Evolutionary conservation across 148 eudicot species (phyloP).

Genomic region (Dianthus caryophyllus): DNA sequence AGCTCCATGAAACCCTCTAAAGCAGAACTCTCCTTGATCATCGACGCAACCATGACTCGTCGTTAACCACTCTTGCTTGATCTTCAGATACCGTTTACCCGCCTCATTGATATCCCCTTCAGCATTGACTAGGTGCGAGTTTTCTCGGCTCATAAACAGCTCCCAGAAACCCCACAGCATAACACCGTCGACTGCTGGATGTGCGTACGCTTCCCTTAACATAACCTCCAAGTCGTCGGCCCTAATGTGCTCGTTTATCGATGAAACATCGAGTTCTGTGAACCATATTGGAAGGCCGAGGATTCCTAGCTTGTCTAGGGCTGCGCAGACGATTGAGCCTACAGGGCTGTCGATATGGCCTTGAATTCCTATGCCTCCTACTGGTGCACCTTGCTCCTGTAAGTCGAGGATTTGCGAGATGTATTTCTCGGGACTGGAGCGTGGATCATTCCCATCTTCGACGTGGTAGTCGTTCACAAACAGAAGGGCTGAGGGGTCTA

Average conservation of each 20-base stretch:
- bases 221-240: slow-evolving; percentile 93
- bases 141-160: slow-evolving; percentile 67
- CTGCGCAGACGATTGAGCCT: slow-evolving; percentile 70
- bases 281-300: slow-evolving; percentile 96
- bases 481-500: slow-evolving; percentile 60
- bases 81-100: slow-evolving; percentile 55
- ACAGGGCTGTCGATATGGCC: slow-evolving; percentile 91
- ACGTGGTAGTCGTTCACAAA: slow-evolving; percentile 91
- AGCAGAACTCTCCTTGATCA: slow-evolving; percentile 60
- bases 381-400: slow-evolving; percentile 82
- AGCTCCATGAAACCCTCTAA: slow-evolving; percentile 77
- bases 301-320: slow-evolving; percentile 67
- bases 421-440: slow-evolving; percentile 78
- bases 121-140: slow-evolving; percentile 73
- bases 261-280: slow-evolving; percentile 90
- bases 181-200: slow-evolving; percentile 82
- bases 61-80: slow-evolving; percentile 72
- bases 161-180: slow-evolving; percentile 99
- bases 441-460: slow-evolving; percentile 72
- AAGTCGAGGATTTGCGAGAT: slow-evolving; percentile 63
- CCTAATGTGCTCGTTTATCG: slow-evolving; percentile 59
- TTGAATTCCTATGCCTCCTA: slow-evolving; percentile 88
- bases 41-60: slow-evolving; percentile 54
- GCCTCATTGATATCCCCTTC: slow-evolving; percentile 92
- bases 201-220: slow-evolving; percentile 86